These are phyloP conservation scores for Neohortaea acidophila DNA, from an alignment of 495 filamentous ascomycete genomes.

Conservation along the genomic window DNA sequence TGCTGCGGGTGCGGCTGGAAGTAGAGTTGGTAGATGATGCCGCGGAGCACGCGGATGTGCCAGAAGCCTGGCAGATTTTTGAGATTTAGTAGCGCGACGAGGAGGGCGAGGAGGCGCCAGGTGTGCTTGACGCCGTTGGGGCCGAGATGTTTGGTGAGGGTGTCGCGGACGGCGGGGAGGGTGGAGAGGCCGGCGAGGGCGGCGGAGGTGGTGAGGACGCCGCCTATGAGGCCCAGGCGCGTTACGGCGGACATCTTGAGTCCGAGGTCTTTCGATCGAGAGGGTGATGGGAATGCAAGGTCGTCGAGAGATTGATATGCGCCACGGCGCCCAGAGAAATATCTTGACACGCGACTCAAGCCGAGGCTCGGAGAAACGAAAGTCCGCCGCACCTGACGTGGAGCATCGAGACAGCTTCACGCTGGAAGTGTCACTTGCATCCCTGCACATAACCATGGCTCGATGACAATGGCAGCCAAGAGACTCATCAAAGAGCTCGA, in stretches of 20 bases:
- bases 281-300: too few relatives aligned
- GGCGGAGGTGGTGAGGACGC: constrained; percentile 6
- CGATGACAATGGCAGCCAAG: constrained; percentile 30
- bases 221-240: constrained; percentile 10
- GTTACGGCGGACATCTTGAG: constrained; percentile 17
- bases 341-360: too few relatives aligned
- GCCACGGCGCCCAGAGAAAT: too few relatives aligned
- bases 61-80: constrained; percentile 64
- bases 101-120: constrained; percentile 39
- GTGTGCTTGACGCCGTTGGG: constrained; percentile 15
- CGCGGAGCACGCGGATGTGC: constrained; percentile 53
- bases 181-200: constrained; percentile 5
- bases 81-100: constrained; percentile 44
- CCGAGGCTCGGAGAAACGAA: too few relatives aligned
- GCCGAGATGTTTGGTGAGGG: constrained; percentile 7
- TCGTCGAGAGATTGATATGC: too few relatives aligned
- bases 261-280: too few relatives aligned
- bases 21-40: constrained; percentile 45
- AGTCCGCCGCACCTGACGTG: too few relatives aligned
- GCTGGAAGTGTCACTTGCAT: background rate
- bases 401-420: too few relatives aligned
- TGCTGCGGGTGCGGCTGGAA: constrained; percentile 30
- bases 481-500: constrained; percentile 53
- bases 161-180: constrained; percentile 8
- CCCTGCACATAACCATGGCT: background rate